Conservation (phyloP, 202 grass and related monocot species). For the Thinopyrum obtusiflorum region DNA sequence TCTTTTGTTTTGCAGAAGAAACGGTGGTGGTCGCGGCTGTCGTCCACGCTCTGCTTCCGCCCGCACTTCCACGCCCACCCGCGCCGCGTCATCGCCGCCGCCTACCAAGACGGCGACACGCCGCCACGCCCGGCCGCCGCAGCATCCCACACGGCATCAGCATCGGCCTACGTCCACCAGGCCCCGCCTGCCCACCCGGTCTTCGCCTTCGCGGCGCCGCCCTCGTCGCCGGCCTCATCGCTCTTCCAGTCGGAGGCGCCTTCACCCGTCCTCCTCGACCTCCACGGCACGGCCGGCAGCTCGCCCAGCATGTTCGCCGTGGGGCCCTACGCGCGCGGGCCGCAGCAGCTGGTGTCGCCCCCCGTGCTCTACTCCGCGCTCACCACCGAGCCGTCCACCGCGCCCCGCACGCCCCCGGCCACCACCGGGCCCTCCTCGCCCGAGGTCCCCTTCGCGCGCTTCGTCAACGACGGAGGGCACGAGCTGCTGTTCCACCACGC, state of each 20-base stretch:
- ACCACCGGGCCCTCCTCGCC: constrained; percentile 57
- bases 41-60: constrained; percentile 38
- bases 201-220: constrained; percentile 60
- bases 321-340: constrained; percentile 65
- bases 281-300: constrained; percentile 16
- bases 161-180: constrained; percentile 11
- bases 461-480: not conserved
- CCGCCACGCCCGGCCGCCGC: not conserved
- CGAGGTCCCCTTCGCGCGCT: constrained; percentile 70
- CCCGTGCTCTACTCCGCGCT: constrained; percentile 54
- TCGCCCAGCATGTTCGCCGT: constrained; percentile 63
- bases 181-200: constrained; percentile 13
- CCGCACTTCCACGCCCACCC: constrained; percentile 12
- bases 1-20: constrained; percentile 41
- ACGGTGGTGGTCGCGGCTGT: constrained; percentile 49
- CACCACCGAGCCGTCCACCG: constrained; percentile 72
- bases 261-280: constrained; percentile 38
- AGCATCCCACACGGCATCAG: not conserved
- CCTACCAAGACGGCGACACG: not conserved
- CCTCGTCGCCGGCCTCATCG: constrained; percentile 61
- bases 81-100: constrained; percentile 36
- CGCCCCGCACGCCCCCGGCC: constrained; percentile 50
- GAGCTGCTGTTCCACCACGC: constrained; percentile 26
- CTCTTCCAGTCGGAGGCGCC: constrained; percentile 48
- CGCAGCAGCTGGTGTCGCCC: constrained; percentile 67